These are phyloP conservation scores for Exophiala bonariae DNA, from an alignment of 2,329 filamentous ascomycete genomes.

Conservation along the genomic window DNA sequence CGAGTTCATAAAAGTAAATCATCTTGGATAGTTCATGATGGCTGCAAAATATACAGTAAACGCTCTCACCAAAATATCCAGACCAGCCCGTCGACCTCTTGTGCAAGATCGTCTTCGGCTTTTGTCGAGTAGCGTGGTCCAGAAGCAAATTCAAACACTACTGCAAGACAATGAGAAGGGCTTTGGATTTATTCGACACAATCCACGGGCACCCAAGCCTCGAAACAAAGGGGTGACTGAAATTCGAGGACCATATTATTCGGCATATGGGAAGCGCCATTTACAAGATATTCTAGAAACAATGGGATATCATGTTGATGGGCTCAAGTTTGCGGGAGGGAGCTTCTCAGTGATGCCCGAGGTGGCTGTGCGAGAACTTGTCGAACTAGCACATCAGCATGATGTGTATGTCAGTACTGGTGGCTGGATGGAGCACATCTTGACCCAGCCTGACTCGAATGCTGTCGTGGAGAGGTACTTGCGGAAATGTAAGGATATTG, in stretches of 20 bases:
- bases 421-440: conserved; percentile 56
- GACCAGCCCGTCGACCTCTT: conserved; percentile 5
- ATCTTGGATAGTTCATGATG: conserved; percentile 1
- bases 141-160: conserved; percentile 34
- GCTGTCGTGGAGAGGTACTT: conserved; percentile 54
- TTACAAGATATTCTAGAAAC: conserved; percentile 55
- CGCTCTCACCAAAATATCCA: conserved; percentile 7
- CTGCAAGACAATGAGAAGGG: conserved; percentile 51
- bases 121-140: conserved; percentile 12
- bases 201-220: conserved; percentile 50
- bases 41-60: conserved; percentile 6
- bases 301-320: conserved; percentile 56
- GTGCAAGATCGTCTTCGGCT: conserved; percentile 20
- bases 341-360: conserved; percentile 55
- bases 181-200: conserved; percentile 54
- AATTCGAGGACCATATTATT: conserved; percentile 58
- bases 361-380: conserved; percentile 45
- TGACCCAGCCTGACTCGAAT: conserved; percentile 48
- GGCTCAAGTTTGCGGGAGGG: conserved; percentile 56
- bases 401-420: conserved; percentile 57
- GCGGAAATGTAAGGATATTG: conserved; percentile 52
- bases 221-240: conserved; percentile 53
- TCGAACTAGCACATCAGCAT: conserved; percentile 51
- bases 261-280: conserved; percentile 55
- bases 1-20: no score